Evolutionary conservation across 257 asterid genomes (phyloP).

Genomic region (Capsicum pubescens): DNA sequence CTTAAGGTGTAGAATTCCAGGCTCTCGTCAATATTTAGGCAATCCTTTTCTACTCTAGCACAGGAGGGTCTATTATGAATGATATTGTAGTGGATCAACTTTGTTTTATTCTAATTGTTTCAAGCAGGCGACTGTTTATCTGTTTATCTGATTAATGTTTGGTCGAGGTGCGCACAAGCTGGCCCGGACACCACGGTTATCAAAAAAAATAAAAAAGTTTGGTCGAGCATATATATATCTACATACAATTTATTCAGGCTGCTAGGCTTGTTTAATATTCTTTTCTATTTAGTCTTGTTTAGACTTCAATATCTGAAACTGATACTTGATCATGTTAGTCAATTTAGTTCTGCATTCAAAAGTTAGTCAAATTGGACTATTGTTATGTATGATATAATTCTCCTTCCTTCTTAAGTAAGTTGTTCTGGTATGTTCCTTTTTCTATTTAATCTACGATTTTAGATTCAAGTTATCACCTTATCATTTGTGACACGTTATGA

Average conservation of each 20-base stretch:
- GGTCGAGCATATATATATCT: not conserved
- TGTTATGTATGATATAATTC: not conserved
- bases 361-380: constrained; percentile 6
- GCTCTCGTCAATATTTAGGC: not conserved
- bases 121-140: not conserved
- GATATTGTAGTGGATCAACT: not conserved
- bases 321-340: not conserved
- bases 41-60: not conserved
- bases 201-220: no score
- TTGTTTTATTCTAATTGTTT: not conserved
- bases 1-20: not conserved
- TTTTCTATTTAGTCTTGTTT: not conserved
- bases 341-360: not conserved
- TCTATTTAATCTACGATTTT: not conserved
- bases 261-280: not conserved
- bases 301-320: not conserved
- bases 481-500: constrained; percentile 21
- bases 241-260: not conserved
- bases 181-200: no score
- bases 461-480: not conserved
- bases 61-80: not conserved
- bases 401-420: not conserved
- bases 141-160: not conserved
- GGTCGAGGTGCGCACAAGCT: not conserved
- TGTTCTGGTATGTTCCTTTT: not conserved